Conservation (phyloP, 2,329 filamentous ascomycete species). For the Aspergillus puulaauensis region DNA sequence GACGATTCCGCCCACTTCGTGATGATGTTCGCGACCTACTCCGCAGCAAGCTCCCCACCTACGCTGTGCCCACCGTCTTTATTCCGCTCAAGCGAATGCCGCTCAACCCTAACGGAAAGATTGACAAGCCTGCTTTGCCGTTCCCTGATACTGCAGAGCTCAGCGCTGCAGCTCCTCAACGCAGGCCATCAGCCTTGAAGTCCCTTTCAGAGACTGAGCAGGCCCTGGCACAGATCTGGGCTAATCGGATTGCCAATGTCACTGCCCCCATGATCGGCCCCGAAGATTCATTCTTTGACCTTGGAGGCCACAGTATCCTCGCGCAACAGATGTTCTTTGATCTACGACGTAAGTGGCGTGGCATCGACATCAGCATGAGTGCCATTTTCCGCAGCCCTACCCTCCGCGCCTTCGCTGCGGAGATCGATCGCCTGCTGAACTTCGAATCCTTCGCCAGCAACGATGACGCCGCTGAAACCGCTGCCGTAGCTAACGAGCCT, state of each 20-base stretch:
- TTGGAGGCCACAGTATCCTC: constrained; percentile 77
- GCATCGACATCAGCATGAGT: constrained; percentile 68
- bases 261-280: constrained; percentile 66
- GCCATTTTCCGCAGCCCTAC: constrained; percentile 69
- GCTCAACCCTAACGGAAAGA: constrained; percentile 82
- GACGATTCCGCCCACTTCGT: constrained; percentile 61
- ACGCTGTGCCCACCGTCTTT: constrained; percentile 73
- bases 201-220: constrained; percentile 60
- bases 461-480: constrained; percentile 40
- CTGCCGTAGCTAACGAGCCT: constrained; percentile 31
- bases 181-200: constrained; percentile 50
- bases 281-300: constrained; percentile 71
- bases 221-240: constrained; percentile 71
- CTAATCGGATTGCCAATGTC: constrained; percentile 64
- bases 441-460: constrained; percentile 47
- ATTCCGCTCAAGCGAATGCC: constrained; percentile 72
- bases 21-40: constrained; percentile 66
- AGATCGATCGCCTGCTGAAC: constrained; percentile 54
- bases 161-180: constrained; percentile 54
- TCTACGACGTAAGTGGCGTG: constrained; percentile 61
- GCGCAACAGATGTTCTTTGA: constrained; percentile 78
- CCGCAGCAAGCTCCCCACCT: constrained; percentile 68
- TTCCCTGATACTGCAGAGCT: constrained; percentile 75
- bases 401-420: constrained; percentile 55
- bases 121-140: constrained; percentile 75